Percentiles rank a stretch among this genome's conserved stretches.
These are phyloP conservation scores for Mucor irregularis DNA, from an alignment of 371 early-diverging fungal species.

Conservation along the genomic window DNA sequence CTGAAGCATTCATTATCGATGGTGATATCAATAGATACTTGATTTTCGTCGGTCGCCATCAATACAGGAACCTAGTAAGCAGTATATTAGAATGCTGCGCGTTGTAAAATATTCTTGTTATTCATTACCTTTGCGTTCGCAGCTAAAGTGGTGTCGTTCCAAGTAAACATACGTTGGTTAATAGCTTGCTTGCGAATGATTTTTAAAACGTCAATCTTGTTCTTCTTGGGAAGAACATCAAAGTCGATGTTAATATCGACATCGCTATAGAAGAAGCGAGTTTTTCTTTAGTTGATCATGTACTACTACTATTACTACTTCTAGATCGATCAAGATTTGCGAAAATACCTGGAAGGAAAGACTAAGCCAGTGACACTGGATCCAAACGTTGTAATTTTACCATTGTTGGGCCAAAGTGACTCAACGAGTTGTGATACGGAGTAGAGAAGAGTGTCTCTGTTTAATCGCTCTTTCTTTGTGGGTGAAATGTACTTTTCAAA, in stretches of 20 bases:
- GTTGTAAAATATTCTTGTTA: too few relatives aligned
- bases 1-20: slow-evolving; percentile 18
- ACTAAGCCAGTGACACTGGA: slow-evolving; percentile 24
- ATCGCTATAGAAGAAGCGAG: slow-evolving; percentile 12
- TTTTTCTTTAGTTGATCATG: neutral
- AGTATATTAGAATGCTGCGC: too few relatives aligned
- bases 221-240: neutral
- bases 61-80: too few relatives aligned
- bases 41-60: neutral
- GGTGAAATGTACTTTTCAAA: slow-evolving; percentile 28
- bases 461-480: slow-evolving; percentile 13
- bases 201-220: neutral
- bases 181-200: slow-evolving; percentile 3
- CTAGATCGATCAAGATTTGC: too few relatives aligned
- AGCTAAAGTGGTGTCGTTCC: neutral
- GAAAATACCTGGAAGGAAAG: slow-evolving; percentile 28
- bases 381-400: slow-evolving; percentile 12
- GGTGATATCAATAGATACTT: slow-evolving; percentile 21
- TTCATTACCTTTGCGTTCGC: slow-evolving; percentile 14
- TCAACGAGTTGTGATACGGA: neutral
- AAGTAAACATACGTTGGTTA: neutral
- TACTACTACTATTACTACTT: too few relatives aligned
- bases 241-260: slow-evolving; percentile 24
- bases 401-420: neutral
- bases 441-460: slow-evolving; percentile 3